A percentile compares a stretch with the other conserved stretches of the same genome.
Conservation (phyloP, 164 flowering plant species). For the Aristolochia contorta region DNA sequence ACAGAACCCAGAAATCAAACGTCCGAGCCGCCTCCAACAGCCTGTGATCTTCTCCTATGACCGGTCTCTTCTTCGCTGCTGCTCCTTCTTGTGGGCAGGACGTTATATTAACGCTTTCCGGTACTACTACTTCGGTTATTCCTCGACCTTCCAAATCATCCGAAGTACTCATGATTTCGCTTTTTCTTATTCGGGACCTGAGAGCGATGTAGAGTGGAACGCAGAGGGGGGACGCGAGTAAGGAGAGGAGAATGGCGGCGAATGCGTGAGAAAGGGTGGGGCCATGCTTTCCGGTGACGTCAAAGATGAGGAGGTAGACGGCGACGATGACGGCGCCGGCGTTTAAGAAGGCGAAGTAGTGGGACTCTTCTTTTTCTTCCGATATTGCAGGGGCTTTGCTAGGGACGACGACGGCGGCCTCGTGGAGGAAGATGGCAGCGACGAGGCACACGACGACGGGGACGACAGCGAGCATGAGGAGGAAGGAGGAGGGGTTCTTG, state of each 20-base stretch:
- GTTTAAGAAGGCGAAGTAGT: constrained; percentile 28
- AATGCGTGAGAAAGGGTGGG: constrained; percentile 17
- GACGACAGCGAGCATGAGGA: constrained; percentile 54
- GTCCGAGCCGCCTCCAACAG: constrained; percentile 46
- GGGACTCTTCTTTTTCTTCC: constrained; percentile 10
- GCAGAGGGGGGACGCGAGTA: constrained; percentile 28
- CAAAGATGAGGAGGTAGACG: constrained; percentile 28
- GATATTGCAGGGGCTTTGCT: not conserved
- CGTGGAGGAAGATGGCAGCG: constrained; percentile 62
- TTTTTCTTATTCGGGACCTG: not conserved
- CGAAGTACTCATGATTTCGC: not conserved
- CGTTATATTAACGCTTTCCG: not conserved
- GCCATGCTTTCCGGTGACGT: constrained; percentile 30
- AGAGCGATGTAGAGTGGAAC: constrained; percentile 38
- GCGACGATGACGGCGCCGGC: constrained; percentile 28
- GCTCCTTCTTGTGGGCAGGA: too few species aligned
- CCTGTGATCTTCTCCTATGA: constrained; percentile 76
- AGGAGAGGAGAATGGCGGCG: constrained; percentile 18
- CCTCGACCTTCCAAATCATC: not conserved
- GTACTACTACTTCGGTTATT: not conserved
- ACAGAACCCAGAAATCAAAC: constrained; percentile 74
- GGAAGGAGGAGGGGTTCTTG: constrained; percentile 43
- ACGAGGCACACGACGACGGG: constrained; percentile 55
- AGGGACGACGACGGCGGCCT: constrained; percentile 21
- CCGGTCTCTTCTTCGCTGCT: constrained; percentile 5